Percentiles rank a stretch among this genome's conserved stretches.
These are phyloP conservation scores for Stephanodiscus triporus DNA, from an alignment of 108 stramenopile species.

Conservation along the genomic window DNA sequence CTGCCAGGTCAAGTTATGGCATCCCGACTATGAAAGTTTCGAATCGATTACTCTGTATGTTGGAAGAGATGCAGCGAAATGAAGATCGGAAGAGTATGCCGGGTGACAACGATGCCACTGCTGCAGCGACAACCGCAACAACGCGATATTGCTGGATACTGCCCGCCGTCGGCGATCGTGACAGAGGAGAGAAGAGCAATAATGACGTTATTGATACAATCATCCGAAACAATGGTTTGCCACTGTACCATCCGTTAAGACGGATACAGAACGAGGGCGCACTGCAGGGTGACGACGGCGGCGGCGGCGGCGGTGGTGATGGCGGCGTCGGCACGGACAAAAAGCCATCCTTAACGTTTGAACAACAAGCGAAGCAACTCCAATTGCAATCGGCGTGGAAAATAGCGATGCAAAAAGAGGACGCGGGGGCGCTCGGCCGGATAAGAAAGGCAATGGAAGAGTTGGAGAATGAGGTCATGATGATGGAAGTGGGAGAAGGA, in stretches of 20 bases:
- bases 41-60: constrained; percentile 12
- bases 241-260: constrained; percentile 26
- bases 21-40: constrained; percentile 27
- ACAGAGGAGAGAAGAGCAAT: neutral
- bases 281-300: constrained; percentile 9
- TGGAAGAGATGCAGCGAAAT: constrained; percentile 23
- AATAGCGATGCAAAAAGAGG: constrained; percentile 36
- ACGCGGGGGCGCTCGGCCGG: constrained; percentile 38
- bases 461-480: constrained; percentile 30
- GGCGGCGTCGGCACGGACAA: neutral
- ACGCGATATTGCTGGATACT: constrained; percentile 37
- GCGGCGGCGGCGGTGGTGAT: neutral
- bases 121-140: neutral
- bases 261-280: constrained; percentile 36
- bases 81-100: neutral
- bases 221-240: constrained; percentile 24
- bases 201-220: constrained; percentile 13
- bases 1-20: neutral
- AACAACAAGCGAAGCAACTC: constrained; percentile 43
- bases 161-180: neutral
- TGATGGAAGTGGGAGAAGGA: constrained; percentile 3
- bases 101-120: neutral
- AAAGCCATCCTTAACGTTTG: constrained; percentile 27
- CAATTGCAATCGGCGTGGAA: constrained; percentile 46
- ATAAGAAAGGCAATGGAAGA: constrained; percentile 50